phyloP scores from a whole-genome alignment of 106 monocot genomes.

The Allium fistulosum region DNA sequence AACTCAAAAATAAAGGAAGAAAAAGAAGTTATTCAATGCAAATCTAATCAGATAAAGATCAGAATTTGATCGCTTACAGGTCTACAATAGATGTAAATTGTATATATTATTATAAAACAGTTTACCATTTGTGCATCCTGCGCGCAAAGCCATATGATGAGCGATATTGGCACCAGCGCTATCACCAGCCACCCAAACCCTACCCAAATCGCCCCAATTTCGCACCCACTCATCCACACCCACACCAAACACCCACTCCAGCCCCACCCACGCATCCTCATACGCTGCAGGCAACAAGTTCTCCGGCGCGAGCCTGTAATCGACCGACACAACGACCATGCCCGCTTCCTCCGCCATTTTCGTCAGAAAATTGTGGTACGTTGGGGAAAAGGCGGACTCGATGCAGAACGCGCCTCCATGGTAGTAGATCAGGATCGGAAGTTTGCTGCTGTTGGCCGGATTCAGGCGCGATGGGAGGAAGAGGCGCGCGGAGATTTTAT shows the following conservation, averaged over 20 bases:
- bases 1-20: no score
- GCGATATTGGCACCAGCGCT: conserved; percentile 52
- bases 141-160: conserved; percentile 38
- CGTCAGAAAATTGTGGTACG: conserved; percentile 42
- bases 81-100: no score
- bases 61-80: no score
- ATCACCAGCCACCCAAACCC: conserved; percentile 42
- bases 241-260: conserved; percentile 31
- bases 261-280: conserved; percentile 47
- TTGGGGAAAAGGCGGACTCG: conserved; percentile 23
- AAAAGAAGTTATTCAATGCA: no score
- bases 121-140: not conserved
- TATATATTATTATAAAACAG: no score
- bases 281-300: conserved; percentile 52
- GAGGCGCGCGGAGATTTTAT: conserved; percentile 23
- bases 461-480: conserved; percentile 19
- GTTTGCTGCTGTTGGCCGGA: not conserved
- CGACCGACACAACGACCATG: conserved; percentile 40
- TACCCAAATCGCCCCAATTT: conserved; percentile 24
- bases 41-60: no score
- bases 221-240: conserved; percentile 26
- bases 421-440: conserved; percentile 52
- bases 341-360: conserved; percentile 19
- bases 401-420: conserved; percentile 65
- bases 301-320: conserved; percentile 62